These are phyloP conservation scores for Fusarium tricinctum DNA, from an alignment of 2,329 filamentous ascomycete genomes.

Conservation along the genomic window DNA sequence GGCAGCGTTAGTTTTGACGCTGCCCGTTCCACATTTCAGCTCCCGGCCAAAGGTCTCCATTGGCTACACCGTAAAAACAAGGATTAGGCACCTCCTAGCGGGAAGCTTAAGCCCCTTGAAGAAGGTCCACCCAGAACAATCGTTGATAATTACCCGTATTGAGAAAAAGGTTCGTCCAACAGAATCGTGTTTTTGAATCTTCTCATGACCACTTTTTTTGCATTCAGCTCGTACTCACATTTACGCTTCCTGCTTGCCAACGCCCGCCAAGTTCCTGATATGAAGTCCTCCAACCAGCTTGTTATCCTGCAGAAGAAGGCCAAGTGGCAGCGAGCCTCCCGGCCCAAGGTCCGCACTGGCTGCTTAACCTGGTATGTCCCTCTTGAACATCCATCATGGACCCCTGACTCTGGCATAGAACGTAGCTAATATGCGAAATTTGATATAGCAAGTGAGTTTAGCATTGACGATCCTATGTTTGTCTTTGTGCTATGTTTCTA, in stretches of 20 bases:
- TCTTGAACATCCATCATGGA: background rate
- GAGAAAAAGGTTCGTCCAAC: constrained; percentile 12
- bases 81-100: constrained; percentile 6
- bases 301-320: constrained; percentile 7
- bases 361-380: constrained; percentile 41
- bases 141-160: constrained; percentile 13
- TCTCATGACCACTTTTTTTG: background rate
- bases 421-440: background rate
- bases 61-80: constrained; percentile 24
- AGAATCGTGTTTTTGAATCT: constrained; percentile 14
- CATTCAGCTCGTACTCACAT: too few species aligned
- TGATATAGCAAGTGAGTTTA: background rate
- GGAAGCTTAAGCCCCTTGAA: constrained; percentile 8
- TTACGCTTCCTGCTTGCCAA: background rate
- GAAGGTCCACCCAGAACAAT: background rate
- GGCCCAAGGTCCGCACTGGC: constrained; percentile 38
- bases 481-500: background rate
- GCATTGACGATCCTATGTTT: background rate
- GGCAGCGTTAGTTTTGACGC: background rate
- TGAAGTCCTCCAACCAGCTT: background rate
- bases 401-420: background rate
- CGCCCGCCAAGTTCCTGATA: background rate
- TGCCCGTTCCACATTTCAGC: background rate
- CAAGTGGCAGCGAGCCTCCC: constrained; percentile 30
- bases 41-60: rapidly evolving